Conservation (phyloP, 164 flowering plant genomes). For the Magnolia kwangsiensis region DNA sequence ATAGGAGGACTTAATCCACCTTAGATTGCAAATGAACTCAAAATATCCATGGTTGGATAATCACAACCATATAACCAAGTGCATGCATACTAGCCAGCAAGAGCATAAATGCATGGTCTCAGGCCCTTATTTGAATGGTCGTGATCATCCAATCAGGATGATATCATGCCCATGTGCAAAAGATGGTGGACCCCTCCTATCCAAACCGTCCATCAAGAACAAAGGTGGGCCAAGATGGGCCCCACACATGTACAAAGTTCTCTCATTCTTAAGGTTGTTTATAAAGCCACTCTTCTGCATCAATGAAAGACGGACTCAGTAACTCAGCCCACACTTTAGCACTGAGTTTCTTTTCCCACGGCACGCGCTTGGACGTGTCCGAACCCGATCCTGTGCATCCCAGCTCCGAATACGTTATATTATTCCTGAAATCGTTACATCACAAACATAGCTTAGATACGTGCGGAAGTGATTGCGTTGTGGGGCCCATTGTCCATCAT, state of each 20-base stretch:
- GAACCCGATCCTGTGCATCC: slow-evolving; percentile 6
- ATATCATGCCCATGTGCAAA: neutral
- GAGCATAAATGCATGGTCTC: neutral
- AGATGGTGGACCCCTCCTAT: neutral
- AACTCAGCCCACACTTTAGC: neutral
- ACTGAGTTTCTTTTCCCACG: slow-evolving; percentile 3
- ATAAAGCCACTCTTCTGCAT: neutral
- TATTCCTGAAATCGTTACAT: neutral
- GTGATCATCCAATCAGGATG: neutral
- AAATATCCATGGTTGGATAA: neutral
- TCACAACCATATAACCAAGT: neutral
- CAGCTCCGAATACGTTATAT: neutral
- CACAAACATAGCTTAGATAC: neutral
- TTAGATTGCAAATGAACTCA: neutral
- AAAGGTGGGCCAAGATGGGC: neutral
- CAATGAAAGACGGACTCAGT: neutral
- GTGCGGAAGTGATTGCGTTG: neutral
- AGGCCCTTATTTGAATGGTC: neutral
- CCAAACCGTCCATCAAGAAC: neutral
- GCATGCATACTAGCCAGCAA: neutral
- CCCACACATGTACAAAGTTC: neutral
- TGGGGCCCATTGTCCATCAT: neutral
- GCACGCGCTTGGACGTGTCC: slow-evolving; percentile 9
- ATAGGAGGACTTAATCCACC: too few species aligned
- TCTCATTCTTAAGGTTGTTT: neutral